These are phyloP conservation scores for Cyberlindnera americana DNA, from an alignment of 805 yeast species.

Conservation along the genomic window DNA sequence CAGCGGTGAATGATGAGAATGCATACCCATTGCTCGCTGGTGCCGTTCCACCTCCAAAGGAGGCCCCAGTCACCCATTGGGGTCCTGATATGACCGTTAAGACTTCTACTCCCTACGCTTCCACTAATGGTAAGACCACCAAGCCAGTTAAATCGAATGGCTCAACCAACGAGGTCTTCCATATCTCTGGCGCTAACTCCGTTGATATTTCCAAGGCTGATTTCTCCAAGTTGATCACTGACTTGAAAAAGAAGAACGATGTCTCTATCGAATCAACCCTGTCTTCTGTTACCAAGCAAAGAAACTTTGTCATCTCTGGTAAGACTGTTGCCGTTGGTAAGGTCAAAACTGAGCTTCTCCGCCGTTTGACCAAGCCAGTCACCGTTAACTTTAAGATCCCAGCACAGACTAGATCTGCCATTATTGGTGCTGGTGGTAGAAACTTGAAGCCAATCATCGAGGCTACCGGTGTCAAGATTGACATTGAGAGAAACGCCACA, in stretches of 20 bases:
- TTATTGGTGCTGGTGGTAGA: constrained; percentile 87
- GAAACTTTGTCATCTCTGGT: constrained; percentile 84
- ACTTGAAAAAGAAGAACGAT: constrained; percentile 54
- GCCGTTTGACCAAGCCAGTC: constrained; percentile 74
- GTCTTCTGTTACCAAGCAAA: constrained; percentile 67
- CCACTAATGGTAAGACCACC: constrained; percentile 11
- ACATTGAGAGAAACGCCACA: constrained; percentile 49
- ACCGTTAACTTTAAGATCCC: constrained; percentile 63
- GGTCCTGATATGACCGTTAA: constrained; percentile 30
- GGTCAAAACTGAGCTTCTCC: constrained; percentile 74
- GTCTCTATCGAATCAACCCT: constrained; percentile 82
- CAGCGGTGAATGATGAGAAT: constrained; percentile 46
- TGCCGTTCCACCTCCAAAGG: constrained; percentile 9
- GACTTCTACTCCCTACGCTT: constrained; percentile 22
- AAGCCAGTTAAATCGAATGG: constrained; percentile 20
- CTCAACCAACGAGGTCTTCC: constrained; percentile 54
- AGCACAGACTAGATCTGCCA: constrained; percentile 65
- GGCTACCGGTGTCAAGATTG: constrained; percentile 63
- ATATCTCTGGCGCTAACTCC: constrained; percentile 68
- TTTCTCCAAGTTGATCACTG: constrained; percentile 60
- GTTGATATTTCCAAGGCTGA: constrained; percentile 60
- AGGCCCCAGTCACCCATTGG: constrained; percentile 28
- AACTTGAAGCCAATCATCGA: constrained; percentile 76
- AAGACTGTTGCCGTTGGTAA: constrained; percentile 55
- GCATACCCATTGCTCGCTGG: constrained; percentile 68